Evolutionary conservation across 805 yeast species (phyloP), one percentile per base, ranked within the genome.

Genomic region (Teunomyces tritomae): DNA sequence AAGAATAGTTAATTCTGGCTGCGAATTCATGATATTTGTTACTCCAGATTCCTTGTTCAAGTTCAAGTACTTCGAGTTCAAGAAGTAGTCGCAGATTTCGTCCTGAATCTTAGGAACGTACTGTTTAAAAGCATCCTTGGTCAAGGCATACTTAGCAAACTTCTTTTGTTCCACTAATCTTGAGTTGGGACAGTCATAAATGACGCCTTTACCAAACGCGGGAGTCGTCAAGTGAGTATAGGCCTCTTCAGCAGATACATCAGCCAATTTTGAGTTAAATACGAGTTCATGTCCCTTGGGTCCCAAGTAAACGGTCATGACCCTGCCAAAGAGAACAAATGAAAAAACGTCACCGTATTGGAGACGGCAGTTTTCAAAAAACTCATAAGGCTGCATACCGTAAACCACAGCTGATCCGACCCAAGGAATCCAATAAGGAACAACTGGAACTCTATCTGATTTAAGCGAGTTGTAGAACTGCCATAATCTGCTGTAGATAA

Each of bases 221-320:
- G 99, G 99, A 13, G 98, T 92, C 10, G 99, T 92, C 67, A 92
- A 78, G 64, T 91, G 96, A 51, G 84, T 77, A 72, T 92, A 92
- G 29, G 97, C 97, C 42, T 87, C 97, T 66, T 94, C 98, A 39
- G 99, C 98, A 40, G 91, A 85, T 24, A 91, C 97, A 58, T 89
- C 96, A 28, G 84, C 80, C 48, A 87, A 76, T 68, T 87, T 91
- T 37, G 96, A 89, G 68, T 94, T 94, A 57, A 92, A 82, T 36
- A 92, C 90, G 65, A 92, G 90, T 67, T 92, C 99, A 68, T 94
- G 97, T 54, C 99, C 99, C 69, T 87, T 87, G 59, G 98, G 97
- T 43, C 98, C 99, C 57, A 94, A 74, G 62, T 89, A 90, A 49
- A 94, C 98, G 5, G 97, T 91, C 96, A 92, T 89, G 35, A 83